A percentile compares a stretch with the other conserved stretches of the same genome.
Conservation (phyloP, 1,284 basidiomycete genomes). For the Lignosus rhinocerotis region DNA sequence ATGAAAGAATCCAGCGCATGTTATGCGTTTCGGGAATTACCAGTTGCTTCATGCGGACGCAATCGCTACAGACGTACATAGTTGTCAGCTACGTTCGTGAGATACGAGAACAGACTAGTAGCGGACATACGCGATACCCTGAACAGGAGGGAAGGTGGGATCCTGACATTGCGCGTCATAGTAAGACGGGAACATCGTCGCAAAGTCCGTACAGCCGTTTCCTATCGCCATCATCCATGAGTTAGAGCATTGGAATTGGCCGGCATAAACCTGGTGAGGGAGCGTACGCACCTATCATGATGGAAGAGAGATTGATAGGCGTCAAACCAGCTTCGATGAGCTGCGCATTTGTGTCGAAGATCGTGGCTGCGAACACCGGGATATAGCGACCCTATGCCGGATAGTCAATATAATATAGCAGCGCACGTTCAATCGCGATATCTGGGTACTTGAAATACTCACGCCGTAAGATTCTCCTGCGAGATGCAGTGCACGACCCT, state of each 20-base stretch:
- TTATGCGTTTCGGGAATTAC: slow-evolving; percentile 31
- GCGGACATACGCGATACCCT: slow-evolving; percentile 26
- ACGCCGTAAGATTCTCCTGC: slow-evolving; percentile 58
- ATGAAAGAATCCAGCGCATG: too few species aligned
- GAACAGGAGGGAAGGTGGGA: slow-evolving; percentile 29
- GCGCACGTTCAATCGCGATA: slow-evolving; percentile 18
- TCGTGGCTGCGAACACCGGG: slow-evolving; percentile 77
- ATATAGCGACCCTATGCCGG: slow-evolving; percentile 73
- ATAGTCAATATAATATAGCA: neutral
- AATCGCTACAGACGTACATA: slow-evolving; percentile 20
- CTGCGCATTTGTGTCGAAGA: slow-evolving; percentile 74
- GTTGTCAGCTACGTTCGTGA: neutral
- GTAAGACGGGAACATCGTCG: slow-evolving; percentile 31
- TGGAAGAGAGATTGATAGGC: slow-evolving; percentile 76
- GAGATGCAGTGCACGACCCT: slow-evolving; percentile 69
- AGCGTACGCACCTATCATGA: slow-evolving; percentile 68
- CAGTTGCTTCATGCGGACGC: slow-evolving; percentile 35
- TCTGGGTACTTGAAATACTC: slow-evolving; percentile 32
- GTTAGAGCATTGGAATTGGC: neutral
- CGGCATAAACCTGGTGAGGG: neutral
- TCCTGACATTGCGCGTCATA: slow-evolving; percentile 36
- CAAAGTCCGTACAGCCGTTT: slow-evolving; percentile 38
- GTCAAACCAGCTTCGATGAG: slow-evolving; percentile 55
- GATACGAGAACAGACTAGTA: neutral
- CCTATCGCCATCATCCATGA: slow-evolving; percentile 36